Evolutionary conservation across 805 yeast species (phyloP).

Genomic region (Maudiozyma saulgeensis): DNA sequence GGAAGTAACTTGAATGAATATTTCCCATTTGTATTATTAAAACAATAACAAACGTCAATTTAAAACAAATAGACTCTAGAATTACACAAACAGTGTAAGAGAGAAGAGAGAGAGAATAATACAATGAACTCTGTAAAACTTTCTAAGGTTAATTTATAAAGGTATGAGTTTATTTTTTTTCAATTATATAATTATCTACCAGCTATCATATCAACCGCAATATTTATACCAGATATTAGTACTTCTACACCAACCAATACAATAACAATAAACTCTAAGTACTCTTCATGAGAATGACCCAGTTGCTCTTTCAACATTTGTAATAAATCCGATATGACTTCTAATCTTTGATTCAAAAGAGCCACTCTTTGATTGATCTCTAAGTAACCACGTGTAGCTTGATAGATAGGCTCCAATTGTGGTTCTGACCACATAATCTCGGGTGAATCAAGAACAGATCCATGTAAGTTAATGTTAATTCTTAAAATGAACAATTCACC

Average conservation of each 20-base stretch:
- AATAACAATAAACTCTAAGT: conserved; percentile 82
- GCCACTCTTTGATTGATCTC: conserved; percentile 93
- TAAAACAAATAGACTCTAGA: no score
- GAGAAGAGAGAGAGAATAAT: no score
- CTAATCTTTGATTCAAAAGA: conserved; percentile 80
- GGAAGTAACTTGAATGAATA: not conserved
- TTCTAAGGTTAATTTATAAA: no score
- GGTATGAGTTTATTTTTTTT: no score
- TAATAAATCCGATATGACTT: conserved; percentile 83
- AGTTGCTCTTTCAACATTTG: conserved; percentile 96
- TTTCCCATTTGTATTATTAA: no score
- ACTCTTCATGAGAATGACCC: conserved; percentile 91
- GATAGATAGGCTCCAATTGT: conserved; percentile 92
- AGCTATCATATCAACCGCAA: conserved; percentile 48
- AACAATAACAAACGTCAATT: no score
- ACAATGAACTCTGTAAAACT: no score
- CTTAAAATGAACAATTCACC: conserved; percentile 89
- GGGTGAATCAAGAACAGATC: conserved; percentile 88
- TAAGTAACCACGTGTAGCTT: conserved; percentile 89
- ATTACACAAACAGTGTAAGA: no score
- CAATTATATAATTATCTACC: conserved; percentile 9
- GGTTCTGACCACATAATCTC: conserved; percentile 99
- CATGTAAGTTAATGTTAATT: conserved; percentile 73
- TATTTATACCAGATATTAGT: conserved; percentile 75
- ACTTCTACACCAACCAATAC: conserved; percentile 88